Evolutionary conservation across 805 yeast genomes (phyloP).

Genomic region (Ogataea nitratoaversa): DNA sequence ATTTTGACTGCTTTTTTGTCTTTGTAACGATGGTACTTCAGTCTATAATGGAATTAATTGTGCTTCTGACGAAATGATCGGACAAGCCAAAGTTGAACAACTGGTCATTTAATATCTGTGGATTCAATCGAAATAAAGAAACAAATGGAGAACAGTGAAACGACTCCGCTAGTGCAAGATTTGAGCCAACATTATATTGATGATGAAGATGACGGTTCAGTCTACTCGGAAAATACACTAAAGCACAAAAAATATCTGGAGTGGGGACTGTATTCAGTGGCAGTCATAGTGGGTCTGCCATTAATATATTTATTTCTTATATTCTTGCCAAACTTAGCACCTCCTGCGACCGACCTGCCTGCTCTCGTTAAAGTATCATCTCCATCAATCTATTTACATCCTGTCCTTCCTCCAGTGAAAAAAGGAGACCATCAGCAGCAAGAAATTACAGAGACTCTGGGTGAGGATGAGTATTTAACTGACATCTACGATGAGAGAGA

Average conservation of each 20-base stretch:
- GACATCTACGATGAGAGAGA: slow-evolving; percentile 8
- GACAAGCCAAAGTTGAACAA: too few relatives aligned
- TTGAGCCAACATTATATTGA: neutral
- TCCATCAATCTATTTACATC: slow-evolving; percentile 26
- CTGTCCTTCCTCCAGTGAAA: slow-evolving; percentile 10
- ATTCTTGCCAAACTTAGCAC: slow-evolving; percentile 30
- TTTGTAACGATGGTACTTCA: too few relatives aligned
- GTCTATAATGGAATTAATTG: too few relatives aligned
- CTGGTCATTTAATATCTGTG: neutral
- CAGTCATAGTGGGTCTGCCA: slow-evolving; percentile 16
- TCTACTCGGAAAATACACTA: neutral
- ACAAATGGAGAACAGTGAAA: neutral
- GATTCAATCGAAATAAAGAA: neutral
- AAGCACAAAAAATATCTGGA: neutral
- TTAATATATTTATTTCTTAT: slow-evolving; percentile 25
- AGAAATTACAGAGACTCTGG: neutral
- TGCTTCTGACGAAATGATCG: too few relatives aligned
- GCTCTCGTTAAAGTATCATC: slow-evolving; percentile 20
- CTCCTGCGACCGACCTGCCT: slow-evolving; percentile 28
- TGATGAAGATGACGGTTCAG: neutral
- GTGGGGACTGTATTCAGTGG: neutral
- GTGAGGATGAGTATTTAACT: slow-evolving; percentile 15
- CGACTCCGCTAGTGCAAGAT: neutral
- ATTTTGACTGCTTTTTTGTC: too few relatives aligned
- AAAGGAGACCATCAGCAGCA: neutral